phyloP scores from a whole-genome alignment of 176 grass and related monocot genomes.

The Melocanna baccifera region DNA sequence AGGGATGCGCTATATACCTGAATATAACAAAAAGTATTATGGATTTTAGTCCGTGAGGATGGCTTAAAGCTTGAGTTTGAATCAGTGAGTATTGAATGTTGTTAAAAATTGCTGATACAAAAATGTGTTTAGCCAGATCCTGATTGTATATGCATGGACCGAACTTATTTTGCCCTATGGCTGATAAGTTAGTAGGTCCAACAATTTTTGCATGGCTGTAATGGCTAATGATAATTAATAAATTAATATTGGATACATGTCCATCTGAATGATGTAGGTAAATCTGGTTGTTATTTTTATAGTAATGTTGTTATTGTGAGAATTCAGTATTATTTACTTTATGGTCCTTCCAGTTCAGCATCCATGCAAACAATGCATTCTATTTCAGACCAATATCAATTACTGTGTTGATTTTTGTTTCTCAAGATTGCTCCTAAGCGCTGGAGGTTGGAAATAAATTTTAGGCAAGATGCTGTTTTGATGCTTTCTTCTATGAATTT shows the following conservation, averaged over 20 bases:
- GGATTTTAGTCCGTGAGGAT: background rate
- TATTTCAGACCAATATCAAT: background rate
- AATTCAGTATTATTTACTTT: background rate
- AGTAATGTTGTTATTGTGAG: background rate
- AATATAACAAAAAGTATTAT: background rate
- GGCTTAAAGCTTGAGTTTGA: background rate
- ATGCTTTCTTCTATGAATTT: slow-evolving; percentile 98
- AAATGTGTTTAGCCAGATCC: background rate
- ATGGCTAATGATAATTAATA: background rate
- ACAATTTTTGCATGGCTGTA: background rate
- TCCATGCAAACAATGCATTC: background rate
- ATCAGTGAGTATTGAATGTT: background rate
- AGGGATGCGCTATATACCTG: background rate
- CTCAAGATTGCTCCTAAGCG: slow-evolving; percentile 76
- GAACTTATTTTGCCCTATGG: background rate
- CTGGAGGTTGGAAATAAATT: slow-evolving; percentile 95
- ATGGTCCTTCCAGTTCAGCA: background rate
- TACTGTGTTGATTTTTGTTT: slow-evolving; percentile 19
- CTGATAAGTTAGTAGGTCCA: background rate
- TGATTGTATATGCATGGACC: background rate
- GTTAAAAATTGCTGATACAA: background rate
- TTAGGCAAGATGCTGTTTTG: slow-evolving; percentile 84
- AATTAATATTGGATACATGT: background rate
- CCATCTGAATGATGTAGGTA: background rate
- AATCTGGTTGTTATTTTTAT: slow-evolving; percentile 5